Evolutionary conservation across 768 basidiomycete species (phyloP).

Genomic region (Mycena epipterygia): DNA sequence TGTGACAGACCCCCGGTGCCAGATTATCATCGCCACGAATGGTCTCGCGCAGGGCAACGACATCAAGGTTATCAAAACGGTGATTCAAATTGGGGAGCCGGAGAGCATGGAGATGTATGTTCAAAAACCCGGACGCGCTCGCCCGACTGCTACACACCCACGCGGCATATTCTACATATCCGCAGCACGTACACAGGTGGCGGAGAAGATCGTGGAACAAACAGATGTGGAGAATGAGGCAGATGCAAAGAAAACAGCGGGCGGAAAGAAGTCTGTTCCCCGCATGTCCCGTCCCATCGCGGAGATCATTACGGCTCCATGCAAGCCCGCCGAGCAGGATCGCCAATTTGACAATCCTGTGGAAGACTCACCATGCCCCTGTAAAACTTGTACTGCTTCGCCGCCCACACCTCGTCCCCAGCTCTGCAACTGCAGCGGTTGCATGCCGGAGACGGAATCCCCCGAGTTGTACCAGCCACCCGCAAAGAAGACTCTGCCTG

Average conservation of each 20-base stretch:
- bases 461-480: background rate
- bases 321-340: slow-evolving; percentile 12
- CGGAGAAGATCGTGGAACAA: background rate
- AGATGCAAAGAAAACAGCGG: background rate
- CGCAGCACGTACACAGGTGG: background rate
- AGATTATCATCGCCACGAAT: slow-evolving; percentile 2
- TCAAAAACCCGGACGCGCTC: background rate
- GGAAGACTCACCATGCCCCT: background rate
- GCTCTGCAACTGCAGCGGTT: slow-evolving; percentile 1
- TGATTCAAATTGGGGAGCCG: slow-evolving; percentile 6
- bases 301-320: background rate
- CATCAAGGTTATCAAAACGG: background rate
- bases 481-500: background rate
- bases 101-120: slow-evolving; percentile 15
- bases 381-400: background rate
- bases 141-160: background rate
- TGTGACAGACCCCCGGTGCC: background rate
- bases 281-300: slow-evolving; percentile 10
- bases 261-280: background rate
- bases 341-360: background rate
- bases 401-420: background rate
- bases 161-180: slow-evolving; percentile 7
- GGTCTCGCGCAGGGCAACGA: slow-evolving; percentile 8
- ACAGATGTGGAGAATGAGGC: slow-evolving; percentile 8
- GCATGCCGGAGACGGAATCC: background rate